A percentile compares a stretch with the other conserved stretches of the same genome.
phyloP scores from a whole-genome alignment of 805 yeast genomes.

The Candida silvatica region DNA sequence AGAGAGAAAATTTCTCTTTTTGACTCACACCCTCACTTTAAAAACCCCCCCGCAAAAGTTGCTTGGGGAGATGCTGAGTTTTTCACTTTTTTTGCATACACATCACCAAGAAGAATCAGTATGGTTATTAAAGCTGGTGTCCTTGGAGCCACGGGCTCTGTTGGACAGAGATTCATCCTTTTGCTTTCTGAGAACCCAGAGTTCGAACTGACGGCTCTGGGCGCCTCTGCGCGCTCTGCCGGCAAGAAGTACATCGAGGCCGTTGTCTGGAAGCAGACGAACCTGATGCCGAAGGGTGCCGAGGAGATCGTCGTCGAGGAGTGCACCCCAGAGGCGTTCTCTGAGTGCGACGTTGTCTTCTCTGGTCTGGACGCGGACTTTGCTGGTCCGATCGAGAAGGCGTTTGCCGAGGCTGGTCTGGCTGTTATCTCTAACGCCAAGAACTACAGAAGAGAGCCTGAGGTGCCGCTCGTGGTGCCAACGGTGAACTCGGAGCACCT shows the following conservation, averaged over 20 bases:
- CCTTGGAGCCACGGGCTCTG: slow-evolving; percentile 96
- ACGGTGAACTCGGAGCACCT: slow-evolving; percentile 91
- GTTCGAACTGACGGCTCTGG: slow-evolving; percentile 74
- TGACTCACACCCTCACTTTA: too few species aligned
- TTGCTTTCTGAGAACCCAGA: slow-evolving; percentile 83
- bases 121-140: slow-evolving; percentile 59
- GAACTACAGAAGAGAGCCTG: slow-evolving; percentile 81
- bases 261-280: slow-evolving; percentile 90
- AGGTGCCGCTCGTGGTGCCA: slow-evolving; percentile 92
- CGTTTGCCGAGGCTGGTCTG: slow-evolving; percentile 71
- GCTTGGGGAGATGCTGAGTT: too few species aligned
- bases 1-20: too few species aligned
- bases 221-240: slow-evolving; percentile 92
- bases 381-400: slow-evolving; percentile 90
- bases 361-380: slow-evolving; percentile 90
- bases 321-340: slow-evolving; percentile 69
- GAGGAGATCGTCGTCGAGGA: slow-evolving; percentile 59
- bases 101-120: too few species aligned
- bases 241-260: slow-evolving; percentile 84
- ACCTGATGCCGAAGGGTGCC: slow-evolving; percentile 63
- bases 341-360: slow-evolving; percentile 88
- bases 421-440: slow-evolving; percentile 92
- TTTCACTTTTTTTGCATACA: too few species aligned
- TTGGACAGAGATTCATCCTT: slow-evolving; percentile 91
- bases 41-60: too few species aligned